Base-by-base conservation (phyloP, 305 asterid species). In the Fraxinus latifolia region DNA sequence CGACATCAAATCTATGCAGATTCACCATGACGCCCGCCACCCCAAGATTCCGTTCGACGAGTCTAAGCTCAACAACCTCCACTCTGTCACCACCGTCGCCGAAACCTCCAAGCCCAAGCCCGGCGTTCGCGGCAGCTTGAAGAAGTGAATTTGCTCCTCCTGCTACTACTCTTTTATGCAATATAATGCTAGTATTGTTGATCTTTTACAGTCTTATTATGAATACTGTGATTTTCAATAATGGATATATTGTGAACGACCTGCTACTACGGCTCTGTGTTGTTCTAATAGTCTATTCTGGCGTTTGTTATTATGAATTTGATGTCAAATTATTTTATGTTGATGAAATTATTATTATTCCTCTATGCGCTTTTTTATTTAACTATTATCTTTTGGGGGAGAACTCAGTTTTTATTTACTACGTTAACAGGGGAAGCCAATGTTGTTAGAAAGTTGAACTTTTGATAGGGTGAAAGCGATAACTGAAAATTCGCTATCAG, bases 11-110 rank as follows among this genome's bases (percentile, higher is more conserved):
- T 87, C 98, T 4, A 95, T 94, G 99, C 92, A 95, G 96, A 94
- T 92, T 89, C 99, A 95, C 83, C 98, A 95, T 83, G 99, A 95
- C 0, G 95, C 99, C 33, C 89, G 89, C 42, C 99, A 95, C 75
- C 97, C 98, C 0, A 95, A 94, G 92, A 47, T 93, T 83, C 92
- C 97, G 12, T 95, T 92, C 82, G 99, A 95, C 72, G 98, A 94
- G n/a, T 1, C 95, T 77, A 91, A 91, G 84, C 84, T 95, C 83
- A 90, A 39, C 19, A 91, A 95, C 85, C 97, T 94, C 23, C 99
- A 95, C 70, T 88, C 95, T 6, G 6, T 55, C 62, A 1, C 37
- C 62, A 1, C 37, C 37, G 37, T 34, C 1, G 81, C 88, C 4
- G 92, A 91, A 0, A 0, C 90, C 67, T 82, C 88, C 77, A 94